Evolutionary conservation across 108 stramenopile species (phyloP), one percentile per base, ranked within the genome.

Genomic region (Nannochloropsis salina): DNA sequence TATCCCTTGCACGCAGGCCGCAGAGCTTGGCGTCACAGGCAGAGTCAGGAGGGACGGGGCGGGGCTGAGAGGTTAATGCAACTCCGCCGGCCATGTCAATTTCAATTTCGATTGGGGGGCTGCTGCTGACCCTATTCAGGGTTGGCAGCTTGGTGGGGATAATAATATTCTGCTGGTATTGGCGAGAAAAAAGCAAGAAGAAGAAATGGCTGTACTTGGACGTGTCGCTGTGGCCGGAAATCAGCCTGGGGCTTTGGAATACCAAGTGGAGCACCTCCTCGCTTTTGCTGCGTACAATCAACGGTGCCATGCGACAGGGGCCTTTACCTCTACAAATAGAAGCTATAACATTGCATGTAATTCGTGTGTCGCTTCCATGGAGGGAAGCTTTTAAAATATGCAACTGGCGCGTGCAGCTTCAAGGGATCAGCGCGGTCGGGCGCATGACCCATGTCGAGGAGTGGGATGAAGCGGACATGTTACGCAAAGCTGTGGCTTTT

Each of bases 381-480:
- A 74, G 61, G 3, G 61, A 74, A 8, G 61, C 61, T n/a, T 74
- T 3, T 3, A 74, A n/a, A 74, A 74, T 74, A 74, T 2, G 61
- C 61, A n/a, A 4, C 61, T 74, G 61, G 61, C 61, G 61, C 61
- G 20, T 74, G 20, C 61, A 74, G 15, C n/a, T 74, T 15, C 61
- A n/a, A 74, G 61, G 61, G n/a, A 15, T 74, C 6, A 15, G n/a
- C 61, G 20, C n/a, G 61, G 3, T 74, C 15, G 61, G 61, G 20
- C 61, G 61, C 61, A 74, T 74, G 61, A 74, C 61, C 61, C 61
- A 74, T n/a, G 20, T 74, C 15, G 61, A 74, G 61, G 61, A 74
- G 3, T 74, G 61, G 61, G 61, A 74, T n/a, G 61, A 74, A 6
- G 61, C 4, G 8, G 61, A 15, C 15, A 74, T 74, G 61, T n/a